Base-by-base conservation (phyloP, 306 rosid species). In the Senna siamea region DNA sequence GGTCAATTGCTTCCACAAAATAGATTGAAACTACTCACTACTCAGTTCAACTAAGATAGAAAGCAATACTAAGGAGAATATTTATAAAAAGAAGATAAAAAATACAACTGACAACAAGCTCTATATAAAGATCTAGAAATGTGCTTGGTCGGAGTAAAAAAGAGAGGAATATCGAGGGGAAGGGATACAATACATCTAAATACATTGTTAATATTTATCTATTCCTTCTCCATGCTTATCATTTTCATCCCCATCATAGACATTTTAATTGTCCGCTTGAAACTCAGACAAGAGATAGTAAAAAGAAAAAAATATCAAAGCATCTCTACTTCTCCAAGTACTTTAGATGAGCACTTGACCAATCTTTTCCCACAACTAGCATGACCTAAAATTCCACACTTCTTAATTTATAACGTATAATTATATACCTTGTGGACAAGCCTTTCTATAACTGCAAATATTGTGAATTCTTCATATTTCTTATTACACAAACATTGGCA, bases 1-100 rank as follows among this genome's bases (percentile, higher is more conserved):
- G 60, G 63, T 53, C 26, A 68, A 17, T 52, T 54, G 54, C 26
- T 41, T 13, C 55, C 18, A 55, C n/a, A 19, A n/a, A 13, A 72
- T 58, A 43, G 55, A 72, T 58, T 41, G 43, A 43, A 26, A 26
- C 30, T 9, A 40, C 66, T 56, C 40, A 54, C 28, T 5, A 40
- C 66, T 56, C 20, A 28, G 35, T 57, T 18, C 34, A 46, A 50
- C 43, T 44, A 44, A 47, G 53, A 47, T 47, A 14, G 1, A 19
- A 47, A 47, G 19, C 14, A 47, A 47, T 15, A 47, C 19, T 47
- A 18, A 10, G 15, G 4, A 43, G 2, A 43, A 43, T 1, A 43
- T 10, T 41, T 41, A 41, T 41, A 41, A 41, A 41, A 41, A 13
- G 17, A 13, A 46, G 6, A 14, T 1, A 12, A 14, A 4, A 46